phyloP scores from a whole-genome alignment of 495 filamentous ascomycete genomes.

The Daldinia grandis region DNA sequence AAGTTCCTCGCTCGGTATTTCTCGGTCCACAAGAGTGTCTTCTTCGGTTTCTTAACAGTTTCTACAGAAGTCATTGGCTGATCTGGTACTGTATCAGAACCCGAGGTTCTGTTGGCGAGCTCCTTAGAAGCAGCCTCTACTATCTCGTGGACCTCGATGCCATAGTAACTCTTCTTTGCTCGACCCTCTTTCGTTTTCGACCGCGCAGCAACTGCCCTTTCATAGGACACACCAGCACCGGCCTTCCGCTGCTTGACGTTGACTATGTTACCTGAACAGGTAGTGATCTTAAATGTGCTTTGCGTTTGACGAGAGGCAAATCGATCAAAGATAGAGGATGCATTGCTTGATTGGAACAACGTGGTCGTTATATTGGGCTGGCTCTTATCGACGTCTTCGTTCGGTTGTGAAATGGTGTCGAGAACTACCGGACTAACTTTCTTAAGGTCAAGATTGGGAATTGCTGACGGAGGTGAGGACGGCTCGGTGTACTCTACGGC shows the following conservation, averaged over 20 bases:
- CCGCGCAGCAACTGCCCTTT: constrained; percentile 72
- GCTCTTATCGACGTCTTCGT: neutral
- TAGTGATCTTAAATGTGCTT: constrained; percentile 60
- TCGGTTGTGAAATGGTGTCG: neutral
- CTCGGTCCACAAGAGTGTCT: constrained; percentile 78
- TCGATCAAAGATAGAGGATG: constrained; percentile 45
- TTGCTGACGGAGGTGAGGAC: constrained; percentile 19
- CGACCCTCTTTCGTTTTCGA: constrained; percentile 72
- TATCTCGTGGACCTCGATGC: constrained; percentile 85
- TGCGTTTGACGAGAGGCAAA: constrained; percentile 48
- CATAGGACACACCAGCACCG: constrained; percentile 63
- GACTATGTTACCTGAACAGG: constrained; percentile 71
- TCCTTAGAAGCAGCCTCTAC: constrained; percentile 72
- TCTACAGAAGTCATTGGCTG: constrained; percentile 45
- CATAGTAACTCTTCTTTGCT: constrained; percentile 87
- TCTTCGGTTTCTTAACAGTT: constrained; percentile 54
- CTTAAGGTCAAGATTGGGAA: constrained; percentile 4
- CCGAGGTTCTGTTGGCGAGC: constrained; percentile 40
- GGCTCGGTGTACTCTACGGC: constrained; percentile 24
- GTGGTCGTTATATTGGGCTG: constrained; percentile 13
- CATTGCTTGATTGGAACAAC: constrained; percentile 20
- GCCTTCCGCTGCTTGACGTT: constrained; percentile 62
- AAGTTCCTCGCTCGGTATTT: constrained; percentile 93
- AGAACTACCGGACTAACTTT: neutral
- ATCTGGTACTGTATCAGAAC: constrained; percentile 31